A percentile compares a stretch with the other conserved stretches of the same genome.
These are phyloP conservation scores for Vitis hybrid DNA, from an alignment of 177 flowering plant species.

Conservation along the genomic window DNA sequence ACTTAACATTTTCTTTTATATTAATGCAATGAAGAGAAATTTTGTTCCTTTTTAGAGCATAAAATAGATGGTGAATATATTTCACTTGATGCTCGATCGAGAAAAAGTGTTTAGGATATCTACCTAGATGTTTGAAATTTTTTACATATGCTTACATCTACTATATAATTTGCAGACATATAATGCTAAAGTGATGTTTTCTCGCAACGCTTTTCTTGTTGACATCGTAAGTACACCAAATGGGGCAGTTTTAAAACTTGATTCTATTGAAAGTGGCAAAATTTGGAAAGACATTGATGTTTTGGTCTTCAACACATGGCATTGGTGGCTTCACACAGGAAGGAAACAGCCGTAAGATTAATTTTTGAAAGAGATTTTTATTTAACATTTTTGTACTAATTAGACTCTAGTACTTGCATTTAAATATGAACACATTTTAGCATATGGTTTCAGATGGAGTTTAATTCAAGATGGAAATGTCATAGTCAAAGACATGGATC, in stretches of 20 bases:
- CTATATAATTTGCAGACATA: constrained; percentile 20
- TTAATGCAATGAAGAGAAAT: no score
- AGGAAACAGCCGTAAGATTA: constrained; percentile 35
- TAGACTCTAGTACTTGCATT: not conserved
- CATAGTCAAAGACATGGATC: constrained; percentile 39
- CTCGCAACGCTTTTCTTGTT: constrained; percentile 40
- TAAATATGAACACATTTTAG: not conserved
- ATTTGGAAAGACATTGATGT: constrained; percentile 41
- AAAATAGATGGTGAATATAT: no score
- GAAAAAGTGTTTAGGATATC: no score
- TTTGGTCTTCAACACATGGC: constrained; percentile 57
- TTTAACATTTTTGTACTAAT: not conserved
- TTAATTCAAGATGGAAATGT: constrained; percentile 26
- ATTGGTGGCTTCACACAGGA: constrained; percentile 56
- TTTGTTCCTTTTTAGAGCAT: no score
- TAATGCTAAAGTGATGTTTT: constrained; percentile 19
- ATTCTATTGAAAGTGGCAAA: constrained; percentile 32
- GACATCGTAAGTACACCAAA: constrained; percentile 28
- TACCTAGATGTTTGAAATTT: not conserved
- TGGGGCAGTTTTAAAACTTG: constrained; percentile 37
- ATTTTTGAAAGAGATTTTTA: not conserved
- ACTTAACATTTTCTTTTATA: no score
- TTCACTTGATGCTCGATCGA: no score
- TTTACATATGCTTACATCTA: no score
- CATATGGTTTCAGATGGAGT: constrained; percentile 40